Conservation (phyloP, 2,329 filamentous ascomycete species). For the Fusarium scirpi region DNA sequence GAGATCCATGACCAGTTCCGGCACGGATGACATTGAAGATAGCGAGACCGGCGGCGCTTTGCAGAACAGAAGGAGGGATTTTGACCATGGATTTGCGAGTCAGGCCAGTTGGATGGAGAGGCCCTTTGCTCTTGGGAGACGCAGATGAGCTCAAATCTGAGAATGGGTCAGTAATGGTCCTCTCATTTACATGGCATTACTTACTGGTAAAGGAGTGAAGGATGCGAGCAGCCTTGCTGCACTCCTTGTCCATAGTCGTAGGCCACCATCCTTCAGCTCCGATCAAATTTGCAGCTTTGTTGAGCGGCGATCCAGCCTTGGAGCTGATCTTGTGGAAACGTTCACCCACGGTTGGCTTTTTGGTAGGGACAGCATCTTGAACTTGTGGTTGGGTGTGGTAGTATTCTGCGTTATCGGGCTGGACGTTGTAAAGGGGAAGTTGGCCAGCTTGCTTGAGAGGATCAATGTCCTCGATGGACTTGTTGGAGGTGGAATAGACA, state of each 20-base stretch:
- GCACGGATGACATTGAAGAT: conserved; percentile 74
- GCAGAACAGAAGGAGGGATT: conserved; percentile 61
- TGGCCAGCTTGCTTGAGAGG: conserved; percentile 43
- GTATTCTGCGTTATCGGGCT: conserved; percentile 19
- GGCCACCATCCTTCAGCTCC: conserved; percentile 83
- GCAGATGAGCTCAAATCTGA: conserved; percentile 39
- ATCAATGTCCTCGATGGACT: conserved; percentile 32
- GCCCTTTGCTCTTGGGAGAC: conserved; percentile 41
- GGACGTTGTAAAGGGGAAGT: conserved; percentile 36
- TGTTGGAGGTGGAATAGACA: conserved; percentile 28
- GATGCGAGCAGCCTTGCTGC: conserved; percentile 80
- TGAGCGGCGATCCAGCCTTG: conserved; percentile 74
- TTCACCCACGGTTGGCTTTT: conserved; percentile 59
- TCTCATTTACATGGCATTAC: conserved; percentile 8
- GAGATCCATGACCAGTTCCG: conserved; percentile 66
- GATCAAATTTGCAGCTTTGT: conserved; percentile 74
- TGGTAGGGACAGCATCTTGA: not conserved
- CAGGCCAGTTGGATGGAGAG: conserved; percentile 50
- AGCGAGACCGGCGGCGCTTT: conserved; percentile 68
- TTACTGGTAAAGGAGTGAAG: conserved; percentile 76
- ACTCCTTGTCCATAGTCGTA: conserved; percentile 77
- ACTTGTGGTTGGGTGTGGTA: conserved; percentile 14
- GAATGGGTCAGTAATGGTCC: conserved; percentile 13
- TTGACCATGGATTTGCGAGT: conserved; percentile 52
- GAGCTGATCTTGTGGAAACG: conserved; percentile 75